Percentiles rank a stretch among this genome's conserved stretches.
Evolutionary conservation across 2,329 filamentous ascomycete genomes (phyloP).

Genomic region (Dactylellina cionopaga): DNA sequence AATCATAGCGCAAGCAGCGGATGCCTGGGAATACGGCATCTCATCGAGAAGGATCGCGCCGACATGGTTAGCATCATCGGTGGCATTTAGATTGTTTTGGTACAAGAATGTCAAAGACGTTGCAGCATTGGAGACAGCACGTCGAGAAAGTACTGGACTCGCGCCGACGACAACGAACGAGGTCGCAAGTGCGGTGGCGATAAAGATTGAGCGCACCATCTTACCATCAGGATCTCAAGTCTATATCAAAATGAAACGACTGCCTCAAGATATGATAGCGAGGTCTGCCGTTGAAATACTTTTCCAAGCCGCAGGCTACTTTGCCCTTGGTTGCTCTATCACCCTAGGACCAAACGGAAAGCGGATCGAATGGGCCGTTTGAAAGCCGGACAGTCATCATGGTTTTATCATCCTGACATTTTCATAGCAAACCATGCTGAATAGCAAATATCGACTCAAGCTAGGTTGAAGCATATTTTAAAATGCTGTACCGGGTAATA

Average conservation of each 20-base stretch:
- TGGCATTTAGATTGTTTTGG: slow-evolving; percentile 68
- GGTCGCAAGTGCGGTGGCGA: background rate
- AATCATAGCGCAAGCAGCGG: slow-evolving; percentile 63
- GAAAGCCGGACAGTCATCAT: background rate
- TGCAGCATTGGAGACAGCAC: slow-evolving; percentile 58
- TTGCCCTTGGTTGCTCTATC: no score
- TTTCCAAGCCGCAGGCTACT: background rate
- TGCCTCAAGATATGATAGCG: background rate
- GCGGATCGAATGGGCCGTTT: background rate
- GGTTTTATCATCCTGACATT: no score
- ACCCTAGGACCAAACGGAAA: background rate
- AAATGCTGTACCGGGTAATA: no score
- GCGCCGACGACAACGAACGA: background rate
- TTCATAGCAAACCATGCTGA: no score
- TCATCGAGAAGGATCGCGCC: slow-evolving; percentile 66
- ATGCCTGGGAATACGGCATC: slow-evolving; percentile 60
- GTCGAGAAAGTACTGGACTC: background rate
- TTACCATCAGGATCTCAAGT: background rate
- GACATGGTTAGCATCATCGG: slow-evolving; percentile 66
- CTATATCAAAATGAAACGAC: background rate
- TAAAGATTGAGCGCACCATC: background rate
- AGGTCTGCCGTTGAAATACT: background rate
- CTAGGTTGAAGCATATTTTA: no score
- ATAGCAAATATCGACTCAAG: no score
- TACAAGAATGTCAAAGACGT: slow-evolving; percentile 66